Evolutionary conservation across 1,284 basidiomycete genomes (phyloP), one percentile per base, ranked within the genome.

Genomic region (Trichosporon faecale): DNA sequence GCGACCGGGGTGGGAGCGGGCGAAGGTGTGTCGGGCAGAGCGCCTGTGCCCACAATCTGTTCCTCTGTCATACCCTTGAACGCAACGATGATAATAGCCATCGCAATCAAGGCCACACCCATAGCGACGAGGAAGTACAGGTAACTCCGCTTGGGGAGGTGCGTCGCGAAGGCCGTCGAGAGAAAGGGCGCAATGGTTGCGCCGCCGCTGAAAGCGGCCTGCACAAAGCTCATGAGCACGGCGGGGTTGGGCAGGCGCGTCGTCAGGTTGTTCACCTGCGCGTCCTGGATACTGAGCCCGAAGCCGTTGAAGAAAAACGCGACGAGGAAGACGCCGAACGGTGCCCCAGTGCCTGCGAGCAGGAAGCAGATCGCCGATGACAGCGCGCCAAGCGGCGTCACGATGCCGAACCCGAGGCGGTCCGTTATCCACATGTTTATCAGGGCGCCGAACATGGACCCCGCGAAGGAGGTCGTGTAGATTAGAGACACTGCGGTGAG

Each of bases 151-250:
- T 46, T 6, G 35, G 33, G 52, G 46, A 72, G 68, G 67, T 75
- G 68, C 37, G 66, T 46, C 18, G 70, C 81, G 72, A 91, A 91
- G 61, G 89, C 88, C 0, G 90, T 91, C 0, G 90, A 85, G 0
- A 88, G 84, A 11, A 91, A 84, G 2, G 90, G 90, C 3, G 89
- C 83, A 8, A 83, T 79, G 3, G 90, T 78, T 3, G 89, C 90
- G 1, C 90, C 90, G 8, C 85, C 79, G 3, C 89, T 88, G 31
- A 72, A 76, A 21, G 63, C 68, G 2, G 75, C 73, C 64, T 76
- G 75, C 18, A 74, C 71, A 35, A 73, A 40, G n/a, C 65, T 46
- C 73, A 76, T 73, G 65, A 70, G 74, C 55, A 65, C 67, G 25
- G 49, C 40, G 1, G 72, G 70, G 60, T 66, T 64, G 16, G 74